These are phyloP conservation scores for Rhizoclosmatium sp. DNA, from an alignment of 192 early-diverging fungal species.

Conservation along the genomic window DNA sequence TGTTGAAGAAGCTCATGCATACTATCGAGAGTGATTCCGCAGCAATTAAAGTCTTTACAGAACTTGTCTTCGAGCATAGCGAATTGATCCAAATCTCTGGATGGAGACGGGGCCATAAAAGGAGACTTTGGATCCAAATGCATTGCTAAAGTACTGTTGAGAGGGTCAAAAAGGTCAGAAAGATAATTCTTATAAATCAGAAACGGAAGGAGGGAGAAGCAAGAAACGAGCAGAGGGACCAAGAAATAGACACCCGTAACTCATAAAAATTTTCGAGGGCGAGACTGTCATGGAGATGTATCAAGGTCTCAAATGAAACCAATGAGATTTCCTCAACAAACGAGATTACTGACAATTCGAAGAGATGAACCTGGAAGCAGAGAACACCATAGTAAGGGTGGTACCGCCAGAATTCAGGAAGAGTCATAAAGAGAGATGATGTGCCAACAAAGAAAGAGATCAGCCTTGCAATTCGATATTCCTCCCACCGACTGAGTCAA, in stretches of 20 bases:
- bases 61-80: constrained; percentile 83
- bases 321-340: too few relatives aligned
- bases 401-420: too few relatives aligned
- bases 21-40: constrained; percentile 85
- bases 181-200: not conserved
- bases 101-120: constrained; percentile 44
- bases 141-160: constrained; percentile 14
- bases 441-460: too few relatives aligned
- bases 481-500: too few relatives aligned
- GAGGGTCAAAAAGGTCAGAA: not conserved
- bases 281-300: not conserved
- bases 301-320: too few relatives aligned
- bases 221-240: constrained; percentile 3
- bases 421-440: too few relatives aligned
- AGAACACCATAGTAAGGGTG: too few relatives aligned
- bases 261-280: not conserved
- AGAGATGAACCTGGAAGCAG: too few relatives aligned
- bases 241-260: not conserved
- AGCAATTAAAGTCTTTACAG: constrained; percentile 96
- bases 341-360: too few relatives aligned
- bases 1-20: constrained; percentile 96
- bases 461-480: too few relatives aligned
- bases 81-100: constrained; percentile 57
- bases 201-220: not conserved
- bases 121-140: constrained; percentile 44